Evolutionary conservation across 768 basidiomycete genomes (phyloP).

Genomic region (Pulveroboletus ravenelii): DNA sequence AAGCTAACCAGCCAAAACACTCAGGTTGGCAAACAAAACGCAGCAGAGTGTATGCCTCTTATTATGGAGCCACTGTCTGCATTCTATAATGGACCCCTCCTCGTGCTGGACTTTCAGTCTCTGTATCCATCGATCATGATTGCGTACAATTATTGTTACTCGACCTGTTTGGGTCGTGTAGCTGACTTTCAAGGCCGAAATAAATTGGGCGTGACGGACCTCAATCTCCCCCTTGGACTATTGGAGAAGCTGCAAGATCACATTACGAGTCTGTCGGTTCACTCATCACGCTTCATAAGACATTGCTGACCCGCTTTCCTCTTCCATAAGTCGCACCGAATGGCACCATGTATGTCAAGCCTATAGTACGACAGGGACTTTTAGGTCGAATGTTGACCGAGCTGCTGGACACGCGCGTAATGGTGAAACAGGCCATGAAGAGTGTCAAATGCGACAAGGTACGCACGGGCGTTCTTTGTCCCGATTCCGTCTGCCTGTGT

Average conservation of each 20-base stretch:
- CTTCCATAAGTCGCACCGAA: slow-evolving; percentile 76
- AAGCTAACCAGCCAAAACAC: not conserved
- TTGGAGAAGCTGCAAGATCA: slow-evolving; percentile 69
- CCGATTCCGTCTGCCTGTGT: not conserved
- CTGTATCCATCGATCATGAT: slow-evolving; percentile 98
- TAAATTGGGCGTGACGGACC: slow-evolving; percentile 82
- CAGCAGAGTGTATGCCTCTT: slow-evolving; percentile 92
- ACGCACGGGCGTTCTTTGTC: not conserved
- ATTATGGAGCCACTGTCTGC: slow-evolving; percentile 93
- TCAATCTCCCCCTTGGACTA: slow-evolving; percentile 62
- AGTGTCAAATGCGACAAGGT: slow-evolving; percentile 71
- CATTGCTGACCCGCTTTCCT: not conserved
- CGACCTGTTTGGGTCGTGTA: slow-evolving; percentile 89
- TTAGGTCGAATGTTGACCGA: slow-evolving; percentile 90
- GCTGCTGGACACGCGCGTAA: slow-evolving; percentile 89
- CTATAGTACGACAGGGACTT: slow-evolving; percentile 76
- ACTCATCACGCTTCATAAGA: not conserved
- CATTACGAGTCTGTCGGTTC: slow-evolving; percentile 56
- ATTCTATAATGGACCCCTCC: slow-evolving; percentile 87
- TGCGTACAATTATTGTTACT: slow-evolving; percentile 96
- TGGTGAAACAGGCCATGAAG: slow-evolving; percentile 99
- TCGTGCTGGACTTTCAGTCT: slow-evolving; percentile 95
- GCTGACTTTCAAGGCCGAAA: slow-evolving; percentile 81
- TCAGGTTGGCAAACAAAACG: slow-evolving; percentile 93
- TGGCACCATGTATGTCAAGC: slow-evolving; percentile 91